These are phyloP conservation scores for Plasmopara muralis DNA, from an alignment of 352 stramenopile genomes.

Conservation along the genomic window DNA sequence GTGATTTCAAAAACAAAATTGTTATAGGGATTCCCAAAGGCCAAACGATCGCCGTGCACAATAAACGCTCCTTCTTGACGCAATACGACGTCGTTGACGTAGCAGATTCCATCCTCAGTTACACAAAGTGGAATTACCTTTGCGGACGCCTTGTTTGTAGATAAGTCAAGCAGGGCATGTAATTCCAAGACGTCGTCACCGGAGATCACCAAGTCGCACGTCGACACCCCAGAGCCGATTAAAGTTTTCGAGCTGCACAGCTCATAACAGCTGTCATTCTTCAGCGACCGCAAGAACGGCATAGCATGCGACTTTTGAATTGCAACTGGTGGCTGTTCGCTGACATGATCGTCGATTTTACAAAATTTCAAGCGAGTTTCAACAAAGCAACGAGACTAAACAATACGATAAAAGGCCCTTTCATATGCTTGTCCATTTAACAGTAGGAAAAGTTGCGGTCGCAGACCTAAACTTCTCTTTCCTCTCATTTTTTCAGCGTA, in stretches of 20 bases:
- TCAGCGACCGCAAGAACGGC: conserved; percentile 37
- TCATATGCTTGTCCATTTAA: conserved; percentile 22
- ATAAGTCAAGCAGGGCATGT: conserved; percentile 49
- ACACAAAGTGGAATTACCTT: conserved; percentile 53
- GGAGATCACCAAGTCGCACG: conserved; percentile 55
- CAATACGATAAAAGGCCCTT: conserved; percentile 8
- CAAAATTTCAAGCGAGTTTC: not conserved
- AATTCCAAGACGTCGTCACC: conserved; percentile 39
- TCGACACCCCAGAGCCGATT: conserved; percentile 34
- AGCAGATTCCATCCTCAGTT: conserved; percentile 31
- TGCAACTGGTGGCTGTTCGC: conserved; percentile 1
- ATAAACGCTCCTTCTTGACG: conserved; percentile 35
- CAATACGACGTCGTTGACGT: conserved; percentile 39
- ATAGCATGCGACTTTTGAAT: conserved; percentile 30
- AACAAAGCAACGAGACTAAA: not conserved
- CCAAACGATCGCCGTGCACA: conserved; percentile 53
- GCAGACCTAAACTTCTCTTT: conserved; percentile 35
- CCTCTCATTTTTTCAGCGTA: conserved; percentile 40
- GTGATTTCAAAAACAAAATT: conserved; percentile 53
- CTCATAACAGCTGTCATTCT: conserved; percentile 19
- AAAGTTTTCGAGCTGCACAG: conserved; percentile 58
- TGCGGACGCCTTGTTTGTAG: conserved; percentile 24
- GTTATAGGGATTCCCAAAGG: conserved; percentile 39
- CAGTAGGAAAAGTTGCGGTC: conserved; percentile 22
- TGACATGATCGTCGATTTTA: not conserved